Percentiles rank a stretch among this genome's conserved stretches.
These are phyloP conservation scores for Trichoderma reesei DNA, from an alignment of 495 filamentous ascomycete species.

Conservation along the genomic window DNA sequence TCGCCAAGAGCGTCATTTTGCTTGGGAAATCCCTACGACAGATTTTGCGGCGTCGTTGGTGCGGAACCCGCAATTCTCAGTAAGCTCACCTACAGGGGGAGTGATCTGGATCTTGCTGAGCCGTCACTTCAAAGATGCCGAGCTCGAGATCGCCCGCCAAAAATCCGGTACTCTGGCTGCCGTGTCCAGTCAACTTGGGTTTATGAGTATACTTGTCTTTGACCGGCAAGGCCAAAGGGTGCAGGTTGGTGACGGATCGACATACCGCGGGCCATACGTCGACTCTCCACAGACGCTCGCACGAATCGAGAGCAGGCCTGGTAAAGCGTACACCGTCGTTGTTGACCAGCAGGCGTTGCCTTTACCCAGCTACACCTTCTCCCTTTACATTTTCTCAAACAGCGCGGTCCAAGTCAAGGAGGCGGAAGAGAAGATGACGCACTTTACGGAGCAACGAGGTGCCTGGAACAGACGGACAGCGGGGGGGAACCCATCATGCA, in stretches of 20 bases:
- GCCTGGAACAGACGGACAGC: constrained; percentile 71
- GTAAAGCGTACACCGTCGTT: constrained; percentile 62
- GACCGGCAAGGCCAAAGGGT: constrained; percentile 60
- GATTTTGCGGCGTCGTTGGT: constrained; percentile 55
- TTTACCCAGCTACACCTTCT: constrained; percentile 62
- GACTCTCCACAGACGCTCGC: constrained; percentile 89
- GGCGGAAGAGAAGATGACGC: constrained; percentile 48
- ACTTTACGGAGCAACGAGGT: constrained; percentile 43
- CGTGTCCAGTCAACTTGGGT: constrained; percentile 48
- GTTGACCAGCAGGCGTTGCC: constrained; percentile 70
- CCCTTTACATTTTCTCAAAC: constrained; percentile 69
- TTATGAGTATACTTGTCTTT: constrained; percentile 81
- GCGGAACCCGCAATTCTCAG: constrained; percentile 73
- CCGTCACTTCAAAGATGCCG: constrained; percentile 60
- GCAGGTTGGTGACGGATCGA: constrained; percentile 54
- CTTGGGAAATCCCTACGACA: constrained; percentile 63
- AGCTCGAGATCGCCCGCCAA: constrained; percentile 33
- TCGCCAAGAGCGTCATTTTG: constrained; percentile 82
- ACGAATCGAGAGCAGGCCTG: constrained; percentile 52
- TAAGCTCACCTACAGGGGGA: constrained; percentile 46
- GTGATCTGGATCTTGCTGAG: constrained; percentile 76
- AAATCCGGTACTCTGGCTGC: constrained; percentile 22
- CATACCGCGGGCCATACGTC: constrained; percentile 70
- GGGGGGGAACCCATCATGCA: constrained; percentile 70
- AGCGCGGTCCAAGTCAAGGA: constrained; percentile 46